phyloP scores from a whole-genome alignment of 2,329 filamentous ascomycete genomes.

The Dendryphion nanum region DNA sequence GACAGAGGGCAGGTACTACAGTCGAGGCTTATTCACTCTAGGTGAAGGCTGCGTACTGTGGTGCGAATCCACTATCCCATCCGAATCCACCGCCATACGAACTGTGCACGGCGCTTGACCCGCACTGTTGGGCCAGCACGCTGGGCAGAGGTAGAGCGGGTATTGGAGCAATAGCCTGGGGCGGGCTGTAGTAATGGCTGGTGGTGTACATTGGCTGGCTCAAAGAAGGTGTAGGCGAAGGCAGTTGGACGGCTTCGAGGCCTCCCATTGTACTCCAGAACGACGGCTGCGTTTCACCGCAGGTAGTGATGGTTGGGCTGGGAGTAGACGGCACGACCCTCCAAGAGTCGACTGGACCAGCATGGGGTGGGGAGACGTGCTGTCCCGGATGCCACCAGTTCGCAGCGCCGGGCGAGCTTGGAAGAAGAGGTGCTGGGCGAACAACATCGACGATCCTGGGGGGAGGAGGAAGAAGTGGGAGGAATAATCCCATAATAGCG shows the following conservation, averaged over 20 bases:
- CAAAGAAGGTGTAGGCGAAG: conserved; percentile 77
- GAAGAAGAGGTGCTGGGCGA: conserved; percentile 79
- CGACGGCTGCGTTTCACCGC: conserved; percentile 67
- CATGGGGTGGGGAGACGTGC: conserved; percentile 60
- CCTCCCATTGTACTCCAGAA: conserved; percentile 75
- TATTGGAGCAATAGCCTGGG: conserved; percentile 71
- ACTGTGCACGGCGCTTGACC: conserved; percentile 60
- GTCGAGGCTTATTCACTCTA: conserved; percentile 51
- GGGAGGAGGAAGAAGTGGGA: conserved; percentile 79
- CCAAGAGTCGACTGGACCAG: conserved; percentile 80
- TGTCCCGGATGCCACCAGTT: conserved; percentile 75
- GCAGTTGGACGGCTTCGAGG: conserved; percentile 68
- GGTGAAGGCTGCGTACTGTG: conserved; percentile 72
- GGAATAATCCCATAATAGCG: conserved; percentile 79
- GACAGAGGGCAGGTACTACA: conserved; percentile 24
- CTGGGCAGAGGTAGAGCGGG: conserved; percentile 79
- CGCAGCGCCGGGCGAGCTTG: conserved; percentile 72
- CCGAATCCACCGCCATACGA: conserved; percentile 74
- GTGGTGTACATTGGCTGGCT: conserved; percentile 75
- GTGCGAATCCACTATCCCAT: conserved; percentile 83
- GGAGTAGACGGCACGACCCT: conserved; percentile 87
- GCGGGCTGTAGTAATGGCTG: conserved; percentile 73
- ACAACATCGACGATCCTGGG: conserved; percentile 88
- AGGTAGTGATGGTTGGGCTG: conserved; percentile 66
- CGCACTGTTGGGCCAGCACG: conserved; percentile 80